These are phyloP conservation scores for Gentiana straminea DNA, from an alignment of 257 asterid species.

Conservation along the genomic window DNA sequence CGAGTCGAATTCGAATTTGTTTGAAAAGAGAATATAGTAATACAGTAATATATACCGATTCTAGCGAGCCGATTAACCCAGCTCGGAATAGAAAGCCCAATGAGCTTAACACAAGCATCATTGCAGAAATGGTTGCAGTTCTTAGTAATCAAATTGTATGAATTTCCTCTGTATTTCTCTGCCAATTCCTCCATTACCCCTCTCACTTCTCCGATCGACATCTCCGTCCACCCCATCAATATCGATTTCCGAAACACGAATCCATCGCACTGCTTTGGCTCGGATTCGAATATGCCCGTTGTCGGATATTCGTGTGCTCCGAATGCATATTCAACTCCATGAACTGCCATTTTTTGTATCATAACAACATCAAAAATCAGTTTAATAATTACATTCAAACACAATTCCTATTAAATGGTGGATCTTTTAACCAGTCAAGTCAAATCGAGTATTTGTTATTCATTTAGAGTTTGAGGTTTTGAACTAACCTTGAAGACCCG, in stretches of 20 bases:
- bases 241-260: slow-evolving; percentile 37
- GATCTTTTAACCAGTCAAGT: too few relatives aligned
- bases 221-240: slow-evolving; percentile 40
- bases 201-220: slow-evolving; percentile 21
- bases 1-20: too few relatives aligned
- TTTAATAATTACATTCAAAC: too few relatives aligned
- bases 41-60: slow-evolving; percentile 17
- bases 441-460: too few relatives aligned
- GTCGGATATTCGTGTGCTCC: slow-evolving; percentile 41
- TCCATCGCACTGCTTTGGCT: slow-evolving; percentile 37
- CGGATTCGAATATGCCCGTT: slow-evolving; percentile 42
- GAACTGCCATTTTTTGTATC: slow-evolving; percentile 21
- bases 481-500: slow-evolving; percentile 72
- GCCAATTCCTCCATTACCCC: slow-evolving; percentile 31
- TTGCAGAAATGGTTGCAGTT: slow-evolving; percentile 44
- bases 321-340: slow-evolving; percentile 6
- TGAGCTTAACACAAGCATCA: slow-evolving; percentile 32
- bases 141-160: slow-evolving; percentile 32
- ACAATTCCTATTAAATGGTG: too few relatives aligned
- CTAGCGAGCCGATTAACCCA: slow-evolving; percentile 48
- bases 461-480: background rate
- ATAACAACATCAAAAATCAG: slow-evolving; percentile 35
- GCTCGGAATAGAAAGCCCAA: slow-evolving; percentile 29
- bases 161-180: slow-evolving; percentile 28
- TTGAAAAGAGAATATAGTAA: too few relatives aligned